These are phyloP conservation scores for Helianthus tuberosus DNA, from an alignment of 129 eudicot genomes.

Conservation along the genomic window DNA sequence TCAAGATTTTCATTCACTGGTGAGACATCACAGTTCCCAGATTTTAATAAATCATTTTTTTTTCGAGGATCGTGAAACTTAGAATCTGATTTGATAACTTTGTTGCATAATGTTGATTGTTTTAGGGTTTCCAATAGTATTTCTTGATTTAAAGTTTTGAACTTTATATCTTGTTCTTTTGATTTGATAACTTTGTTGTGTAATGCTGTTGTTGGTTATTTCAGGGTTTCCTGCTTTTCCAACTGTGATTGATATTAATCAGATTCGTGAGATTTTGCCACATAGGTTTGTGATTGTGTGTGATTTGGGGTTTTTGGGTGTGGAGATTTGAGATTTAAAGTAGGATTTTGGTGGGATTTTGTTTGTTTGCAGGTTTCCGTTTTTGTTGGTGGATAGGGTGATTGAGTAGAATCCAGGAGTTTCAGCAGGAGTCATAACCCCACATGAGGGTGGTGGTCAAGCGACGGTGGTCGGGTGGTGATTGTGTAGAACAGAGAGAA, in stretches of 20 bases:
- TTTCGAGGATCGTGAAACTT: slow-evolving; percentile 20
- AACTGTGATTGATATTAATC: slow-evolving; percentile 69
- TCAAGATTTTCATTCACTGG: slow-evolving; percentile 24
- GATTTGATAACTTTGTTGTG: no score
- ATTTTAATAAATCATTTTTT: slow-evolving; percentile 26
- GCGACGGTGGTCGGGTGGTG: no score
- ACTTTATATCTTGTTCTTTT: neutral
- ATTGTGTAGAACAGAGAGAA: no score
- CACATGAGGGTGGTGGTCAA: no score
- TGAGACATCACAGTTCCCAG: slow-evolving; percentile 12
- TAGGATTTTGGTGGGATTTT: slow-evolving; percentile 3
- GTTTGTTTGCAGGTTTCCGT: slow-evolving; percentile 71
- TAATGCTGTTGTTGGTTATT: neutral
- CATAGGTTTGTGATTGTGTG: slow-evolving; percentile 57
- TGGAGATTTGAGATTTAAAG: neutral
- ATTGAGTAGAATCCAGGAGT: slow-evolving; percentile 88
- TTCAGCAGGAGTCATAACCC: no score
- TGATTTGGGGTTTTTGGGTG: slow-evolving; percentile 28
- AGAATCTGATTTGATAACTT: slow-evolving; percentile 44
- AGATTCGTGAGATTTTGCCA: slow-evolving; percentile 87
- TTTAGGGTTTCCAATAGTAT: no score
- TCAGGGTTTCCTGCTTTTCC: slow-evolving; percentile 83
- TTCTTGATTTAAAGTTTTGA: neutral
- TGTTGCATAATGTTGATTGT: no score
- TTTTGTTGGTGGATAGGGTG: slow-evolving; percentile 95